A percentile compares a stretch with the other conserved stretches of the same genome.
phyloP scores from a whole-genome alignment of 2,329 filamentous ascomycete species.

The Tolypocladium ovalisporum region DNA sequence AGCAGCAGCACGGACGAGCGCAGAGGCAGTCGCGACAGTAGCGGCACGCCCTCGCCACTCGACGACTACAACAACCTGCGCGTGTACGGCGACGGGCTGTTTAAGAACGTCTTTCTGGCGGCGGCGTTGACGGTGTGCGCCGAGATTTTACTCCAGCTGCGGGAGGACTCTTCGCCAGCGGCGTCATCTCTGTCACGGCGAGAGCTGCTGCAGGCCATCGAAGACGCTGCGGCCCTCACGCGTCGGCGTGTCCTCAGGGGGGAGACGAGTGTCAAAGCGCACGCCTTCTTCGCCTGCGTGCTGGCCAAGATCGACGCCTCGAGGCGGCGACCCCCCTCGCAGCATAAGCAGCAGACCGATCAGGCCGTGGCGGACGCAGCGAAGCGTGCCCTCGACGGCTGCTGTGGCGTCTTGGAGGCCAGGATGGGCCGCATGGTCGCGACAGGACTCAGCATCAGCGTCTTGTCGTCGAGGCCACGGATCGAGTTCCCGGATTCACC shows the following conservation, averaged over 20 bases:
- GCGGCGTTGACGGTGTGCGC: background rate
- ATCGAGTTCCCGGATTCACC: background rate
- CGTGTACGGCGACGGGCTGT: background rate
- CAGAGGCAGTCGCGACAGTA: background rate
- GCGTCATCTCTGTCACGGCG: background rate
- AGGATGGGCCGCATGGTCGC: background rate
- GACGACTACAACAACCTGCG: background rate
- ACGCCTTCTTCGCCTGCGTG: background rate
- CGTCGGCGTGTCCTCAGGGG: background rate
- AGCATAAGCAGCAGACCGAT: background rate
- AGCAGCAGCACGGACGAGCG: background rate
- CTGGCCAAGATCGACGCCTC: background rate
- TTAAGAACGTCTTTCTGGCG: background rate
- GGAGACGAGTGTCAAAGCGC: background rate
- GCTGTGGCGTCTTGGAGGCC: background rate
- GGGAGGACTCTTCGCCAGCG: background rate
- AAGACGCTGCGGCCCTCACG: background rate
- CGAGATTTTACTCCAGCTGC: background rate
- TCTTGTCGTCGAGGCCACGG: background rate
- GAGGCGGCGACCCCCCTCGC: background rate
- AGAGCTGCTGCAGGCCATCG: background rate
- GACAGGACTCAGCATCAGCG: background rate
- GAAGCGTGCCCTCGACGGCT: background rate
- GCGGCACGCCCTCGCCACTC: background rate
- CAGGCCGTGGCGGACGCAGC: background rate